These are phyloP conservation scores for Candolleomyces eurysporus DNA, from an alignment of 768 basidiomycete species.

Conservation along the genomic window DNA sequence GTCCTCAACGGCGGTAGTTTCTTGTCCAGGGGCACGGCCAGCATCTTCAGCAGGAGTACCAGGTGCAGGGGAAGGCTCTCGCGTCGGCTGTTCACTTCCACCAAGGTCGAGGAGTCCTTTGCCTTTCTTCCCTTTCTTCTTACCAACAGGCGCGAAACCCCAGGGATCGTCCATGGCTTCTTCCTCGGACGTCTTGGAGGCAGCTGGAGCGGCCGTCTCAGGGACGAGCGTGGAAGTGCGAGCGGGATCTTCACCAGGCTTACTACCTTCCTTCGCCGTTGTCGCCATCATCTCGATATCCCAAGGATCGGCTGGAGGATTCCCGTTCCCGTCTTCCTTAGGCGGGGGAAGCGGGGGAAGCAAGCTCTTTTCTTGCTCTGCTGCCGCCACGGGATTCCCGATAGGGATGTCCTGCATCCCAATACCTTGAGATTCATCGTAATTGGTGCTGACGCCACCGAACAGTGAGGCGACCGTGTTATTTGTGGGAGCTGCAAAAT, in stretches of 20 bases:
- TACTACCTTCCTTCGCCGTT: neutral
- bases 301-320: neutral
- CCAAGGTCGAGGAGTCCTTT: no score
- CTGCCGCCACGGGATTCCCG: neutral
- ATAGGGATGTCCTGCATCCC: neutral
- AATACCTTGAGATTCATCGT: neutral
- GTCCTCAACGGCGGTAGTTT: neutral
- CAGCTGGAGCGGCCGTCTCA: neutral
- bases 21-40: neutral
- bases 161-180: neutral
- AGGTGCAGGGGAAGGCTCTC: no score
- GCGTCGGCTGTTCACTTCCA: no score
- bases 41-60: no score
- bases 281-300: neutral
- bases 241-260: neutral
- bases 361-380: neutral
- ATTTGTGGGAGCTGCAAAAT: neutral
- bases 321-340: neutral
- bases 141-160: neutral
- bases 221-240: neutral
- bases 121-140: slow-evolving; percentile 5
- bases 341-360: neutral
- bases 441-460: neutral
- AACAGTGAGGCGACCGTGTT: slow-evolving; percentile 1
- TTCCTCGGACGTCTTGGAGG: neutral